phyloP scores from a whole-genome alignment of 2,329 filamentous ascomycete species.

The Pseudogymnoascus sp. region DNA sequence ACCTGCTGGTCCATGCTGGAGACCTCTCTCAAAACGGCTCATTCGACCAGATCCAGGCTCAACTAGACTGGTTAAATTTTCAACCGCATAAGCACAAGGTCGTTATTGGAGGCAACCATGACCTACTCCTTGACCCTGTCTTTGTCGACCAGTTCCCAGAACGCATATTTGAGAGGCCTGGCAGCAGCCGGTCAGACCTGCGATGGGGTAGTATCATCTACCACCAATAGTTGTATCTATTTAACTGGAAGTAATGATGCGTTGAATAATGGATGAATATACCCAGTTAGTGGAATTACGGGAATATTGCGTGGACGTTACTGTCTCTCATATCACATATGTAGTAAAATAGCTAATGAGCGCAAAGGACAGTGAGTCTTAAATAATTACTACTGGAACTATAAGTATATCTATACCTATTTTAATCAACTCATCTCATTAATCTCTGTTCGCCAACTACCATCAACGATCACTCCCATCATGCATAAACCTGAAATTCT shows the following conservation, averaged over 20 bases:
- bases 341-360: not conserved
- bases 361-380: not conserved
- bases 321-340: not conserved
- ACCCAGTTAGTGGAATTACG: not conserved
- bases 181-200: constrained; percentile 38
- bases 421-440: not conserved
- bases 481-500: constrained; percentile 14
- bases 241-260: not conserved
- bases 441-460: not conserved
- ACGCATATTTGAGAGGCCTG: not conserved
- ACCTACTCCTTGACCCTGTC: constrained; percentile 67
- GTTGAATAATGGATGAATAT: not conserved
- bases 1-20: constrained; percentile 82
- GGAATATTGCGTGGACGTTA: too few species aligned
- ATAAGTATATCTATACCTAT: not conserved
- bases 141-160: constrained; percentile 29
- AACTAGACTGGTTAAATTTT: constrained; percentile 71
- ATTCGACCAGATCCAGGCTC: constrained; percentile 64
- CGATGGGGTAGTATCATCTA: constrained; percentile 62
- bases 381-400: not conserved
- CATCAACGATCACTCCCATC: too few species aligned
- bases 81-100: constrained; percentile 75
- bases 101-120: constrained; percentile 81
- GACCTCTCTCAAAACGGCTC: constrained; percentile 72
- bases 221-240: not conserved